Evolutionary conservation across 345 rosid species (phyloP), one percentile per base, ranked within the genome.

Genomic region (Eucalyptus albens): DNA sequence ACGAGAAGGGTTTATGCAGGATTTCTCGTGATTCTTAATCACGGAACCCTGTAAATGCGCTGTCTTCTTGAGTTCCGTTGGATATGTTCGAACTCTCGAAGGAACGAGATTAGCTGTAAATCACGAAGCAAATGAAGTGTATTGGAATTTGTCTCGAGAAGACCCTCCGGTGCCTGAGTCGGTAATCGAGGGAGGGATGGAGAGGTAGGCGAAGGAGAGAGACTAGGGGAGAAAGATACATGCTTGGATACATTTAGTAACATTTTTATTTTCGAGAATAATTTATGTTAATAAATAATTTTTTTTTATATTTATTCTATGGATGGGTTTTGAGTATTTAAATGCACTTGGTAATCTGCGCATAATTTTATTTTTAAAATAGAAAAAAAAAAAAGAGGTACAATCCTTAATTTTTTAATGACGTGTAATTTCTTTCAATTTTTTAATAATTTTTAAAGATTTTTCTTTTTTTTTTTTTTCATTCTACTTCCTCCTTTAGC

Each of bases 341-440:
- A 53, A 19, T 53, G 10, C 24, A 53, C 9, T 19, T 8, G 0
- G 1, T 19, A 53, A 8, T n/a, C 0, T 8, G 0, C 24, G 1
- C 10, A 53, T 0, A 53, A 53, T 8, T 3, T 19, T 53, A 19
- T 19, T 19, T 53, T 8, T 5, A 8, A 19, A 53, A 19, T 53
- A 19, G 0, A 8, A 19, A 16, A 6, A 42, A 2, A 1, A 7
- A 44, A 0, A 44, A 7, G 1, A 14, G 1, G 8, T 50, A 15
- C 8, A 15, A 15, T 50, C 11, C 11, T 53, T 2, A 21, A 53
- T 0, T 53, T 53, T 51, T 53, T 19, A 6, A 15, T 16, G 11
- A 8, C 0, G 0, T 53, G 2, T 4, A 8, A 19, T 4, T 19
- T 53, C 10, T 8, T 53, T 53, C 0, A 7, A 0, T 1, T 53